These are phyloP conservation scores for Pseudonectria buxi DNA, from an alignment of 2,329 filamentous ascomycete genomes.

Conservation along the genomic window DNA sequence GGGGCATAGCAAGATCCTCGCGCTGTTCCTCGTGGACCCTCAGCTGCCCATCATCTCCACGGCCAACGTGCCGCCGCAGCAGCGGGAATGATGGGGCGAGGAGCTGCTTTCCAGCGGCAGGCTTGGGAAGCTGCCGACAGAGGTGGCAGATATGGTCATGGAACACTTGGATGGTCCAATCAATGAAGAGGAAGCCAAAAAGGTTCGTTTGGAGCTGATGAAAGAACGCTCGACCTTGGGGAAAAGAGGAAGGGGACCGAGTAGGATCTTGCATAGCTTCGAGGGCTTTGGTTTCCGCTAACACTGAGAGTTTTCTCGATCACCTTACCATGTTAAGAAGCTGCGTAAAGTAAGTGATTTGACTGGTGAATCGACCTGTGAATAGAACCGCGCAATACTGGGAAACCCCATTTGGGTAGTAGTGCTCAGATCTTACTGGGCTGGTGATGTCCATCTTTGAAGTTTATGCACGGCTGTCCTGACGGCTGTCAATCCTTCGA, in stretches of 20 bases:
- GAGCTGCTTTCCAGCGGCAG: background rate
- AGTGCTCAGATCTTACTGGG: too few species aligned
- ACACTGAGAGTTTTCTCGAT: conserved; percentile 9
- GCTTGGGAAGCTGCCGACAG: conserved; percentile 11
- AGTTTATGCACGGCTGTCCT: too few species aligned
- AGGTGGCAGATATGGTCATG: conserved; percentile 15
- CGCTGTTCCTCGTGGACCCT: conserved; percentile 52
- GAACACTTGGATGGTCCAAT: conserved; percentile 19
- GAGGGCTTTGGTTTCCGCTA: conserved; percentile 24
- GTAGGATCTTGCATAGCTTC: too few species aligned
- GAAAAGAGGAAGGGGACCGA: too few species aligned
- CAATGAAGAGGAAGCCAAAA: conserved; percentile 15
- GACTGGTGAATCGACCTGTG: too few species aligned
- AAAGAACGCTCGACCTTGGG: conserved; percentile 15
- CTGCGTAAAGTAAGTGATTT: conserved; percentile 1
- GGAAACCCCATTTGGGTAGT: too few species aligned
- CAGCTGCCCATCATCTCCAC: conserved; percentile 34
- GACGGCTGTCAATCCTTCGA: too few species aligned
- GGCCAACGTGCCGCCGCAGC: conserved; percentile 34
- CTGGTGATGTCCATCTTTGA: too few species aligned
- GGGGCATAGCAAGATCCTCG: conserved; percentile 52
- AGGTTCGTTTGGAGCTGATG: conserved; percentile 20
- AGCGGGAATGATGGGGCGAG: conserved; percentile 11
- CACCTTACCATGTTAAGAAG: background rate
- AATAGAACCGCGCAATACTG: too few species aligned